Conservation (phyloP, 108 stramenopile species). For the Nannochloropsis salina region DNA sequence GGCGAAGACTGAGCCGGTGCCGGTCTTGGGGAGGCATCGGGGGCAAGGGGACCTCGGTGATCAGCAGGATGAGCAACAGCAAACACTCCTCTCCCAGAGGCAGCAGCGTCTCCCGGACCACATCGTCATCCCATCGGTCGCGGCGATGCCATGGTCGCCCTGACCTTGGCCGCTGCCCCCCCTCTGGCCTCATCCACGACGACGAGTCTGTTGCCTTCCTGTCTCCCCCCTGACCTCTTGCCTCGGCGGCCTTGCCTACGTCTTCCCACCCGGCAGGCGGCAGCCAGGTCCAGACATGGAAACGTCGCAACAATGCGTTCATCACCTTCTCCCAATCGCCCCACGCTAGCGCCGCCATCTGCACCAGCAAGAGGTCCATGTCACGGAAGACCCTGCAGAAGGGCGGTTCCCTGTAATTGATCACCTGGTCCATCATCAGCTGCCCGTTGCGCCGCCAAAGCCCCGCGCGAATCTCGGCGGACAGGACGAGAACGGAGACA, state of each 20-base stretch:
- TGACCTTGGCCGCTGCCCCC: neutral
- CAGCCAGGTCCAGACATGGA: neutral
- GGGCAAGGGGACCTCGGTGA: conserved; percentile 39
- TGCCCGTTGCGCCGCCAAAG: conserved; percentile 88
- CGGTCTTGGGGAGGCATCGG: conserved; percentile 24
- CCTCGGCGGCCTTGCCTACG: neutral
- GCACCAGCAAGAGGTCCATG: conserved; percentile 62
- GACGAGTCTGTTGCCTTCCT: neutral
- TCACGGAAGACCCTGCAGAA: conserved; percentile 82
- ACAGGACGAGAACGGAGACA: conserved; percentile 39
- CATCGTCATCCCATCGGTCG: neutral
- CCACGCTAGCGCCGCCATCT: conserved; percentile 32
- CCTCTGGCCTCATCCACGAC: neutral
- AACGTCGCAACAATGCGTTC: conserved; percentile 50
- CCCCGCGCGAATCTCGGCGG: conserved; percentile 77
- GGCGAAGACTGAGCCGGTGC: conserved; percentile 54
- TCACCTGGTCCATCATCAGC: conserved; percentile 47
- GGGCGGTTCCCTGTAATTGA: conserved; percentile 83
- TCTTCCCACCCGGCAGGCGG: neutral
- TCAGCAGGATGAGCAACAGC: conserved; percentile 36
- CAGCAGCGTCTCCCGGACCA: conserved; percentile 30
- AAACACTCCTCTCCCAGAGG: conserved; percentile 38
- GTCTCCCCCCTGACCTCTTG: neutral
- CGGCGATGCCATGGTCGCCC: neutral
- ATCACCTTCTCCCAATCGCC: conserved; percentile 37